Conservation (phyloP, 176 grass and related monocot species). For the Eragrostis curvula region DNA sequence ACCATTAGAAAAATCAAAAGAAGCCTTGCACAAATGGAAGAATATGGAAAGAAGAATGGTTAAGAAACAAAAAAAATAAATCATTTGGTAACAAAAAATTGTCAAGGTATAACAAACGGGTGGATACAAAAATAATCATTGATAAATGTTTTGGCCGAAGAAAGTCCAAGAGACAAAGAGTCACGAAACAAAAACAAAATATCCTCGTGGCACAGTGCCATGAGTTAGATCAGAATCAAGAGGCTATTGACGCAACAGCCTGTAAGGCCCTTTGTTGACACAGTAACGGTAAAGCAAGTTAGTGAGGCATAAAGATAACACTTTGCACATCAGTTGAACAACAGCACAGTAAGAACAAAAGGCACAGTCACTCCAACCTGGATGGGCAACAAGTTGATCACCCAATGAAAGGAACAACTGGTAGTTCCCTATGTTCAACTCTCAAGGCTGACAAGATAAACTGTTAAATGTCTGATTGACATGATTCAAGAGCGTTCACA, state of each 20-base stretch:
- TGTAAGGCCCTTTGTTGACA: background rate
- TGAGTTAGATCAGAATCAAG: conserved; percentile 2
- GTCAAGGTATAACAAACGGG: background rate
- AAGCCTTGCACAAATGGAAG: conserved; percentile 15
- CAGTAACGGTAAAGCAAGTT: background rate
- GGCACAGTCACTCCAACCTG: conserved; percentile 5
- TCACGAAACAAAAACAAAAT: conserved; percentile 10
- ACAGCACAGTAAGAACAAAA: conserved; percentile 11
- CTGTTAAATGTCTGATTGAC: conserved; percentile 2
- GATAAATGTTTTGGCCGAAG: conserved; percentile 18
- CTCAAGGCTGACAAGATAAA: conserved; percentile 7
- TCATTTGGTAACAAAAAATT: conserved; percentile 6
- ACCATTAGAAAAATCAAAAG: conserved; percentile 11
- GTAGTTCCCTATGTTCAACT: conserved; percentile 9
- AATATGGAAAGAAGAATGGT: conserved; percentile 22
- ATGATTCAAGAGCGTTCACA: background rate
- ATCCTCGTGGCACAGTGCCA: background rate
- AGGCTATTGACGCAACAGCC: background rate
- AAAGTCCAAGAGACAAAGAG: background rate
- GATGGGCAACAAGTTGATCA: background rate
- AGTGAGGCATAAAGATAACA: background rate
- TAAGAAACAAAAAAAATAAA: conserved; percentile 17
- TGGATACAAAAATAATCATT: background rate
- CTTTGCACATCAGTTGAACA: background rate
- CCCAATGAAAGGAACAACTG: conserved; percentile 1